Percentiles rank a stretch among this genome's conserved stretches.
Evolutionary conservation across 345 rosid species (phyloP).

Genomic region (Lenwebbia sp.): DNA sequence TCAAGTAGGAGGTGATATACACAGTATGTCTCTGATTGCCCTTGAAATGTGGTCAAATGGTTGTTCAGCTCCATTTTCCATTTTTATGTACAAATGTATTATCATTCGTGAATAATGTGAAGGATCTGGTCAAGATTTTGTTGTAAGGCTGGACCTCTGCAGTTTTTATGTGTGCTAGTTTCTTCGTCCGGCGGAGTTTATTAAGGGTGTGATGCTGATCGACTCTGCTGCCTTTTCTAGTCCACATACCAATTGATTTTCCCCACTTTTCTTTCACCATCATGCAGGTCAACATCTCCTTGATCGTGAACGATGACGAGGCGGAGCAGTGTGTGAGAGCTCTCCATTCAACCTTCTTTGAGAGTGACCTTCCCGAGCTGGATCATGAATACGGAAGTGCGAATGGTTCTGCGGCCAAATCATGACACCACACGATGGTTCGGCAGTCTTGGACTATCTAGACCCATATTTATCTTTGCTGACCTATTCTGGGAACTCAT

Average conservation of each 20-base stretch:
- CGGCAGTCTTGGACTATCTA: not conserved
- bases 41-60: not conserved
- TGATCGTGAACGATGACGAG: conserved; percentile 76
- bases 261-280: not conserved
- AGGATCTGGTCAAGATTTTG: not conserved
- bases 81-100: not conserved
- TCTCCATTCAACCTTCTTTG: conserved; percentile 72
- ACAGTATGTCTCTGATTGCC: not conserved
- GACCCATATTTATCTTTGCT: not conserved
- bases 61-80: not conserved
- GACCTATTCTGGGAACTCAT: not conserved
- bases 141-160: not conserved
- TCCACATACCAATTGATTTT: not conserved
- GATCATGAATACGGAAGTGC: conserved; percentile 6
- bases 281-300: conserved; percentile 76
- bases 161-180: not conserved
- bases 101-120: not conserved
- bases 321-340: conserved; percentile 81
- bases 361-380: conserved; percentile 39
- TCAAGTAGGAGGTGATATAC: not conserved
- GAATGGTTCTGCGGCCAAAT: conserved; percentile 25
- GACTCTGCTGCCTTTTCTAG: not conserved
- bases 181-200: not conserved
- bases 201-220: not conserved
- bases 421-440: not conserved